These are phyloP conservation scores for Pugionium cornutum DNA, from an alignment of 345 rosid genomes.

Conservation along the genomic window DNA sequence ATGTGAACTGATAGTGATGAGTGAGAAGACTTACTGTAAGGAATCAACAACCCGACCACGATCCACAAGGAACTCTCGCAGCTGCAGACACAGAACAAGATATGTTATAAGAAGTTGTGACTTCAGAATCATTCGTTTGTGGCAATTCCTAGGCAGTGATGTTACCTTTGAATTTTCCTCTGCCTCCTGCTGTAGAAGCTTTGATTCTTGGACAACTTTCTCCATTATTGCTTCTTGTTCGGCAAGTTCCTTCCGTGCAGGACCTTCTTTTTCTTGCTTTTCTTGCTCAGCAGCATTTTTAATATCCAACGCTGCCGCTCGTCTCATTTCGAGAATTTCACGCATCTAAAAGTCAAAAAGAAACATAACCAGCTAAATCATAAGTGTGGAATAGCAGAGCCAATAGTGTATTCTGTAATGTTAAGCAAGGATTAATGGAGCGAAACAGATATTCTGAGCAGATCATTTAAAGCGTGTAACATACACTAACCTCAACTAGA, in stretches of 20 bases:
- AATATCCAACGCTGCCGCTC: constrained; percentile 53
- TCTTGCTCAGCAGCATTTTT: constrained; percentile 62
- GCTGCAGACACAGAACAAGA: constrained; percentile 49
- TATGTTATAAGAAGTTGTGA: constrained; percentile 8
- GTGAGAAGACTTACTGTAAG: constrained; percentile 68
- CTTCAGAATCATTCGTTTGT: constrained; percentile 8
- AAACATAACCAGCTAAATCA: constrained; percentile 15
- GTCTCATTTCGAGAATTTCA: constrained; percentile 56
- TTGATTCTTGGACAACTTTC: constrained; percentile 75
- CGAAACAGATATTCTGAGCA: constrained; percentile 5
- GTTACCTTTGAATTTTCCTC: constrained; percentile 82
- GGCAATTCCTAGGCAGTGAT: neutral
- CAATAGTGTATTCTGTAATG: neutral
- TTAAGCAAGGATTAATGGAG: neutral
- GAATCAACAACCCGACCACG: constrained; percentile 72
- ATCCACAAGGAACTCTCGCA: constrained; percentile 75
- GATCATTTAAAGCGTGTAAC: neutral
- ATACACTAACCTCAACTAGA: constrained; percentile 65
- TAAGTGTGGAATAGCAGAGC: neutral
- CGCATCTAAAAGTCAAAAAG: constrained; percentile 54
- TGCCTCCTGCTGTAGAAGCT: constrained; percentile 64
- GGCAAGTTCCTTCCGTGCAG: constrained; percentile 53
- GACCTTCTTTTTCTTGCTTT: constrained; percentile 60
- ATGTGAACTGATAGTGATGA: neutral
- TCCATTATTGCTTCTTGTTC: constrained; percentile 76